Evolutionary conservation across 352 stramenopile species (phyloP).

Genomic region (Phytophthora pinifolia): DNA sequence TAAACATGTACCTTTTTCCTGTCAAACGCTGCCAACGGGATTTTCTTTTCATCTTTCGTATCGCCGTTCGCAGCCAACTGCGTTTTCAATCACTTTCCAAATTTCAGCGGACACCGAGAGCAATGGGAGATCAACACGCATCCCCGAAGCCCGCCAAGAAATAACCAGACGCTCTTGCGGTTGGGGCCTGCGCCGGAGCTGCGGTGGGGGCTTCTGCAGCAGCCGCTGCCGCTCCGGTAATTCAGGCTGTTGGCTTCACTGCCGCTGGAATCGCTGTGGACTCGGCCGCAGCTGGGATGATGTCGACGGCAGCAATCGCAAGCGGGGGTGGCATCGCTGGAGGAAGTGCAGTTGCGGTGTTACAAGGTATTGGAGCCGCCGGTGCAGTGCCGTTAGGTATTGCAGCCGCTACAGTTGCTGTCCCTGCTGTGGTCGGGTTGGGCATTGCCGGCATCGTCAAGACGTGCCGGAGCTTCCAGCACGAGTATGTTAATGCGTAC

Average conservation of each 20-base stretch:
- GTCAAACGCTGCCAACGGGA: too few species aligned
- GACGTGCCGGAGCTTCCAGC: slow-evolving; percentile 20
- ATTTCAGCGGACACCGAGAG: too few species aligned
- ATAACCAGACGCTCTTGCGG: too few species aligned
- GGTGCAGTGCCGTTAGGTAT: slow-evolving; percentile 5
- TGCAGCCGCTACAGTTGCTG: neutral
- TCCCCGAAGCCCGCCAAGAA: too few species aligned
- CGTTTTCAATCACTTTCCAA: too few species aligned
- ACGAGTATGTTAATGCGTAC: slow-evolving; percentile 24
- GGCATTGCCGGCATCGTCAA: slow-evolving; percentile 14
- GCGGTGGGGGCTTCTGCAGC: slow-evolving; percentile 9
- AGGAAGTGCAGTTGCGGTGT: slow-evolving; percentile 38
- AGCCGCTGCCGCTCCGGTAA: slow-evolving; percentile 6
- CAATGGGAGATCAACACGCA: too few species aligned
- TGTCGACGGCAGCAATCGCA: slow-evolving; percentile 42
- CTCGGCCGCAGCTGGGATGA: slow-evolving; percentile 42
- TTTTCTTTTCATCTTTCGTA: too few species aligned
- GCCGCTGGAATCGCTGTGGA: slow-evolving; percentile 34
- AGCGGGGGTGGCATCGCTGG: slow-evolving; percentile 31
- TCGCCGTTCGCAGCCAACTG: too few species aligned
- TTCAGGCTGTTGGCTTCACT: slow-evolving; percentile 33
- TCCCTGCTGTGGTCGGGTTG: neutral
- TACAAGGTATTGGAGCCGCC: slow-evolving; percentile 47
- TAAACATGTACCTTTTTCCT: too few species aligned
- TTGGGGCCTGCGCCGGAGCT: slow-evolving; percentile 2